Conservation (phyloP, 371 early-diverging fungal species). For the Blakeslea trispora region DNA sequence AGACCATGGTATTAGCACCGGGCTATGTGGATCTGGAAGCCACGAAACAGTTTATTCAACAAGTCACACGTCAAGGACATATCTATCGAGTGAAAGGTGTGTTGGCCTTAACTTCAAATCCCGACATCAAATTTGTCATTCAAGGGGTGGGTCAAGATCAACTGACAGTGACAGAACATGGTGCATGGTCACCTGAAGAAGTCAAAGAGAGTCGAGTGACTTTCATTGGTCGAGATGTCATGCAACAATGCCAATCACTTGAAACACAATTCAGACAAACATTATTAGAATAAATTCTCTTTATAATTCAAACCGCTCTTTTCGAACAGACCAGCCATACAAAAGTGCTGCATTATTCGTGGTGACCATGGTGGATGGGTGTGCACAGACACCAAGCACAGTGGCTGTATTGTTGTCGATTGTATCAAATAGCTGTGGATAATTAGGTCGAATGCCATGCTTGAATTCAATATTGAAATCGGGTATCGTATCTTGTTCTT, state of each 20-base stretch:
- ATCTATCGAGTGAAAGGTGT: constrained; percentile 39
- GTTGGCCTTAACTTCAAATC: constrained; percentile 19
- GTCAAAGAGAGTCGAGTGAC: constrained; percentile 33
- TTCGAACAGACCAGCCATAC: constrained; percentile 32
- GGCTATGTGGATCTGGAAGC: constrained; percentile 23
- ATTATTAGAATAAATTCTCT: constrained; percentile 5
- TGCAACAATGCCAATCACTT: constrained; percentile 16
- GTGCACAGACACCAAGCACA: constrained; percentile 39
- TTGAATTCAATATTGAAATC: constrained; percentile 3
- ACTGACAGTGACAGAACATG: constrained; percentile 19
- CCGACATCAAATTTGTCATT: constrained; percentile 22
- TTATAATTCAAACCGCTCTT: constrained; percentile 36
- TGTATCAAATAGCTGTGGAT: constrained; percentile 11
- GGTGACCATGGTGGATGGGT: constrained; percentile 29
- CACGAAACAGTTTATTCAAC: constrained; percentile 21
- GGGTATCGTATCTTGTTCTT: constrained; percentile 10
- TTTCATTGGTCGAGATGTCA: constrained; percentile 36
- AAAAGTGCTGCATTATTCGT: constrained; percentile 20
- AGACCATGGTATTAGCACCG: constrained; percentile 30
- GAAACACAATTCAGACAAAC: constrained; percentile 18
- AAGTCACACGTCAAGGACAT: constrained; percentile 4
- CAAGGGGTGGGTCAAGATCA: constrained; percentile 35
- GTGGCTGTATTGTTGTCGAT: constrained; percentile 4
- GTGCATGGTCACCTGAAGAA: constrained; percentile 26
- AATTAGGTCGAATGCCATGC: constrained; percentile 7